A percentile compares a stretch with the other conserved stretches of the same genome.
These are phyloP conservation scores for Apophysomyces trapeziformis DNA, from an alignment of 371 early-diverging fungal genomes.

Conservation along the genomic window DNA sequence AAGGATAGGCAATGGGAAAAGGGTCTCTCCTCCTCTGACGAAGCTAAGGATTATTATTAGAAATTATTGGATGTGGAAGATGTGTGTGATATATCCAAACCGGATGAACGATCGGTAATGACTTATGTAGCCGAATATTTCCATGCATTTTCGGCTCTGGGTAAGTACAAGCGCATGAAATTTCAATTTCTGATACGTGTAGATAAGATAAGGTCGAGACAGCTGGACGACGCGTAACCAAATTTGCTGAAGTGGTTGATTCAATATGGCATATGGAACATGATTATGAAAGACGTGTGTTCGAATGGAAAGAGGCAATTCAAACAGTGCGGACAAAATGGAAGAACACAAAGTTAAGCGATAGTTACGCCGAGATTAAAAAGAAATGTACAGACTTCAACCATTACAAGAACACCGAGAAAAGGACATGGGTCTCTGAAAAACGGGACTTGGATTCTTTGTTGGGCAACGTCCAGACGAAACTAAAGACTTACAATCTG, in stretches of 20 bases:
- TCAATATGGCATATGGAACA: conserved; percentile 89
- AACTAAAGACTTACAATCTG: conserved; percentile 91
- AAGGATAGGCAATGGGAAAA: background rate
- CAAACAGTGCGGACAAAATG: conserved; percentile 65
- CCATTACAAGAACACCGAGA: conserved; percentile 80
- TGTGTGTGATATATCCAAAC: conserved; percentile 90
- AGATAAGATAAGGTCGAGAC: conserved; percentile 77
- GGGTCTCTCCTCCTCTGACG: background rate
- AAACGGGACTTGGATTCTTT: conserved; percentile 87
- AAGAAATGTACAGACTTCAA: conserved; percentile 74
- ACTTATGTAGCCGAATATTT: conserved; percentile 99
- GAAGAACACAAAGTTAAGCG: conserved; percentile 64
- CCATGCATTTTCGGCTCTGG: conserved; percentile 92
- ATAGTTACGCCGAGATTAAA: conserved; percentile 79
- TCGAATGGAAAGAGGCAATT: conserved; percentile 68
- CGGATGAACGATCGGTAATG: conserved; percentile 98
- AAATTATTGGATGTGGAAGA: conserved; percentile 96
- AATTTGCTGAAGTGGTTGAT: conserved; percentile 87
- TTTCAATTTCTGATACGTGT: background rate
- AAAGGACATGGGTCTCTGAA: conserved; percentile 89
- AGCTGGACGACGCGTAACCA: conserved; percentile 90
- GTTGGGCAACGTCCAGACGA: conserved; percentile 93
- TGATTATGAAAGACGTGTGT: conserved; percentile 86
- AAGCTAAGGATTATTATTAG: conserved; percentile 19
- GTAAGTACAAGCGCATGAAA: conserved; percentile 25